Conservation (phyloP, 1,139 yeast genomes). For the Candida glucosophila region DNA sequence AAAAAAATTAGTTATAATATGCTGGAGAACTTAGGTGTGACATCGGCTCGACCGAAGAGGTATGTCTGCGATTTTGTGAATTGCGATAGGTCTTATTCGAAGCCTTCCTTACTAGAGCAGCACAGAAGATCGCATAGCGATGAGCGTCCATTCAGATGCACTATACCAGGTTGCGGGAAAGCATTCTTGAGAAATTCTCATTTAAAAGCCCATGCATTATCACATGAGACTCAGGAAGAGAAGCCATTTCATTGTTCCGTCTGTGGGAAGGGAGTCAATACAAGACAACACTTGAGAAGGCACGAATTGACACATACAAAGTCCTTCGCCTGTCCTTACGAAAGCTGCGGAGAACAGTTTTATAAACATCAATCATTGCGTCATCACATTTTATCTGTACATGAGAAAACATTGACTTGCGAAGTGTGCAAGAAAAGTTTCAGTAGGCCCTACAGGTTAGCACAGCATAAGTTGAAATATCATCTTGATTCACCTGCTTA, state of each 20-base stretch:
- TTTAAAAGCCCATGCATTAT: slow-evolving; percentile 60
- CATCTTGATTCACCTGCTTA: slow-evolving; percentile 51
- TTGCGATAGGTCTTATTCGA: slow-evolving; percentile 68
- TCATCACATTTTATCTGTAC: slow-evolving; percentile 61
- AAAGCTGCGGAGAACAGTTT: slow-evolving; percentile 58
- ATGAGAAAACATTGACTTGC: slow-evolving; percentile 47
- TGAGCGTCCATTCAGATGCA: slow-evolving; percentile 68
- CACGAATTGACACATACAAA: slow-evolving; percentile 76
- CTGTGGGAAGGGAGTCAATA: slow-evolving; percentile 80
- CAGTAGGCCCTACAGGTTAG: slow-evolving; percentile 51
- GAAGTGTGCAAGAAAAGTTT: slow-evolving; percentile 51
- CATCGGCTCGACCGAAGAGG: slow-evolving; percentile 43
- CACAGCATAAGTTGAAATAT: slow-evolving; percentile 51
- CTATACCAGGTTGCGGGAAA: slow-evolving; percentile 43
- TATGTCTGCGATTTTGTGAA: slow-evolving; percentile 53
- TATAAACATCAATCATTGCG: slow-evolving; percentile 73
- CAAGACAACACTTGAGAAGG: slow-evolving; percentile 72
- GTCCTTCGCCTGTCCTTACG: slow-evolving; percentile 55
- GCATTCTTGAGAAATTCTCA: slow-evolving; percentile 73
- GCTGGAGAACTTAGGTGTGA: too few relatives aligned
- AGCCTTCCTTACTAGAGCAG: slow-evolving; percentile 78
- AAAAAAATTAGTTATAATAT: too few relatives aligned
- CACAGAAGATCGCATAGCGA: slow-evolving; percentile 75
- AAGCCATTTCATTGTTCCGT: slow-evolving; percentile 70
- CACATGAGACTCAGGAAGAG: slow-evolving; percentile 45